Conservation (phyloP, 2,329 filamentous ascomycete genomes). For the Botrytis pseudocinerea region DNA sequence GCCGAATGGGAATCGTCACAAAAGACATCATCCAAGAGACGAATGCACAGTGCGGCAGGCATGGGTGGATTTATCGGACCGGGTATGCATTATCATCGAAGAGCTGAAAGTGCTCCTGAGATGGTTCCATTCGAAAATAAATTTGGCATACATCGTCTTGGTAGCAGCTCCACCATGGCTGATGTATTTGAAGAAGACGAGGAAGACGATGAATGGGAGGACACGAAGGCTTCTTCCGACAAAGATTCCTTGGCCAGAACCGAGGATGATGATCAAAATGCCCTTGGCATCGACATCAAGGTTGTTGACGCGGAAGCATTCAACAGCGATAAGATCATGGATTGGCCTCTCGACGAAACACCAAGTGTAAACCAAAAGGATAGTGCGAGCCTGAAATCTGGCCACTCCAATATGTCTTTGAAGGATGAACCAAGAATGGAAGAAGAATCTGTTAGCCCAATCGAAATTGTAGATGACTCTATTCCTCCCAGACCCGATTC, state of each 20-base stretch:
- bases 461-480: constrained; percentile 45
- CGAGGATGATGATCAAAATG: constrained; percentile 43
- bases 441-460: constrained; percentile 43
- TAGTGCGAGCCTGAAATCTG: constrained; percentile 48
- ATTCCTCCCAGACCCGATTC: constrained; percentile 42
- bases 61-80: constrained; percentile 67
- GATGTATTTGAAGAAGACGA: constrained; percentile 88
- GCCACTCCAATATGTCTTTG: constrained; percentile 52
- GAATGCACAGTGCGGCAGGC: constrained; percentile 76
- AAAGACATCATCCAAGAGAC: constrained; percentile 59
- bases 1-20: constrained; percentile 69
- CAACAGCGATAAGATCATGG: constrained; percentile 44
- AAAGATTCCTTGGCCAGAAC: constrained; percentile 40
- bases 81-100: constrained; percentile 73
- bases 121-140: constrained; percentile 61
- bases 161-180: constrained; percentile 73
- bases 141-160: constrained; percentile 59
- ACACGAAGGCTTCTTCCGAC: constrained; percentile 40
- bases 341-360: constrained; percentile 45
- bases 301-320: constrained; percentile 47
- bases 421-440: constrained; percentile 55
- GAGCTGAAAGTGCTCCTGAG: constrained; percentile 78
- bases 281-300: constrained; percentile 47
- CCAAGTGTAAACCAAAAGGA: constrained; percentile 46
- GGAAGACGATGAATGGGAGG: constrained; percentile 52